phyloP scores from a whole-genome alignment of 805 yeast genomes.

The Torulaspora gathmanii region DNA sequence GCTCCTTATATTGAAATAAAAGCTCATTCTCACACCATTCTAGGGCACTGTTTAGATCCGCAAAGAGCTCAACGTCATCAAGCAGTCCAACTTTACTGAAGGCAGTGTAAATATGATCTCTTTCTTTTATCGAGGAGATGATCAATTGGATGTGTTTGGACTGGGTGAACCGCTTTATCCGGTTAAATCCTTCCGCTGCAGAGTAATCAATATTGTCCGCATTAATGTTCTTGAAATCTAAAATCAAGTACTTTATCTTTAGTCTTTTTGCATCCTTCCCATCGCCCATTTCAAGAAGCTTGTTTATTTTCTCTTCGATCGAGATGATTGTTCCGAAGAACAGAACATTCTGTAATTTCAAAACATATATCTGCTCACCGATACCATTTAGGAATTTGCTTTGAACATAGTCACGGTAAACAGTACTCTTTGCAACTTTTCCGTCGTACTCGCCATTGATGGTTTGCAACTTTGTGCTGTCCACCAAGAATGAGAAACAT shows the following conservation, averaged over 20 bases:
- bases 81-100: conserved; percentile 81
- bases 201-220: conserved; percentile 76
- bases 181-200: conserved; percentile 91
- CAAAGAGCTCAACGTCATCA: conserved; percentile 56
- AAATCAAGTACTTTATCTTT: conserved; percentile 72
- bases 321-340: conserved; percentile 96
- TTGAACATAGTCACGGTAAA: conserved; percentile 83
- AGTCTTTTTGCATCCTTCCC: conserved; percentile 36
- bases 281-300: conserved; percentile 52
- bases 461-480: conserved; percentile 79
- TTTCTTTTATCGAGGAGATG: conserved; percentile 69
- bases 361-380: conserved; percentile 84
- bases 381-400: conserved; percentile 78
- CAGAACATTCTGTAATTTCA: conserved; percentile 81
- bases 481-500: conserved; percentile 90
- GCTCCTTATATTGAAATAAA: conserved; percentile 41
- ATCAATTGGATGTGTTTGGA: conserved; percentile 67
- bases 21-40: conserved; percentile 97
- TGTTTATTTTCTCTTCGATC: conserved; percentile 70
- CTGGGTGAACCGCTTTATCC: conserved; percentile 72
- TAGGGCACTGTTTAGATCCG: conserved; percentile 76
- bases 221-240: conserved; percentile 79
- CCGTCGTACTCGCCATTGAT: conserved; percentile 82
- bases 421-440: conserved; percentile 84
- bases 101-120: conserved; percentile 62